phyloP scores from a whole-genome alignment of 768 basidiomycete species.

The Tulasnella sp. region DNA sequence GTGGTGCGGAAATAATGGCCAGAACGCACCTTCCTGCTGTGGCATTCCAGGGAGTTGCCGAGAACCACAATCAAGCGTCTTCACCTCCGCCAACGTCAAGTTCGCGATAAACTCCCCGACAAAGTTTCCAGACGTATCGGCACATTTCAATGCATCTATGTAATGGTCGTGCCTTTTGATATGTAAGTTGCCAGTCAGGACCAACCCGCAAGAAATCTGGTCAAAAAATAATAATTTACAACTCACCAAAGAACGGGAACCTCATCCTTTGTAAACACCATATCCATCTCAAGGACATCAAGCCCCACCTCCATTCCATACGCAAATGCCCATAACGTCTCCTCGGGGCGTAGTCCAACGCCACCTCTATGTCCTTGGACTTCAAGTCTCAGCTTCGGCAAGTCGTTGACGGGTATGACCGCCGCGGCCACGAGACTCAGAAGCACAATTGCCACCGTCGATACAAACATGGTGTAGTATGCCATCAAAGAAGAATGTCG shows the following conservation, averaged over 20 bases:
- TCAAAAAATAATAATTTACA: neutral
- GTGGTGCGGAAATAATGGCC: too few species aligned
- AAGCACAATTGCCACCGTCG: neutral
- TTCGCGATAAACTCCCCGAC: slow-evolving; percentile 70
- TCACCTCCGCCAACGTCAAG: slow-evolving; percentile 66
- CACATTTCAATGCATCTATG: neutral
- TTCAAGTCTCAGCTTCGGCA: neutral
- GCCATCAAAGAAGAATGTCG: too few species aligned
- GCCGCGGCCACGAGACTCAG: neutral
- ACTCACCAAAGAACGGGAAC: slow-evolving; percentile 1
- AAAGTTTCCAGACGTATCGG: slow-evolving; percentile 29
- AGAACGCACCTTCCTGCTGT: slow-evolving; percentile 31
- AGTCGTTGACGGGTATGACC: neutral
- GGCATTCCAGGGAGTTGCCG: slow-evolving; percentile 44
- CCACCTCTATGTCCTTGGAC: slow-evolving; percentile 1
- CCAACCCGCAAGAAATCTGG: too few species aligned
- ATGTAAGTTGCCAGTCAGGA: neutral
- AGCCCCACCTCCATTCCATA: neutral
- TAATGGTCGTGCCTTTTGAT: slow-evolving; percentile 3
- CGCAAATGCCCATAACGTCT: slow-evolving; percentile 3
- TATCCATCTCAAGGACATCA: slow-evolving; percentile 6
- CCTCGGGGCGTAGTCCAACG: neutral
- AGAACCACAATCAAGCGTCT: slow-evolving; percentile 73
- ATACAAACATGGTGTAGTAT: too few species aligned
- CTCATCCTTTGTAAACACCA: slow-evolving; percentile 5